Base-by-base conservation (phyloP, 2,329 filamentous ascomycete species). In the Trichothecium roseum region DNA sequence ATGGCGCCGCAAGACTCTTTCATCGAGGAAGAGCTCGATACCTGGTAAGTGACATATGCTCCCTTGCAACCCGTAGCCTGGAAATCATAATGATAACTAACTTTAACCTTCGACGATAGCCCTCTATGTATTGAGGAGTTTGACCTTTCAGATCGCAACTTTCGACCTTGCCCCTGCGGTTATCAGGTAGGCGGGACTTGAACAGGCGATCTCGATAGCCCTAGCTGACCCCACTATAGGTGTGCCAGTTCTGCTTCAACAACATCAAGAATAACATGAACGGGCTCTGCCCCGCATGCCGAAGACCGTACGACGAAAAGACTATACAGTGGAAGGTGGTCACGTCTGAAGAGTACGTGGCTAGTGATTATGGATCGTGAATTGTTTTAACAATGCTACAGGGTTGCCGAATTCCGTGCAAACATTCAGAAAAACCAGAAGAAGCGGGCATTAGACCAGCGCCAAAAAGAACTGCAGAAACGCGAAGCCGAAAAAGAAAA, bases 231-330 rank as follows among this genome's bases (percentile, higher is more conserved):
- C 31, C 51, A n/a, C 10, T 13, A n/a, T 30, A 95, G 88, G 89
- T 98, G 57, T 98, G 91, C 62, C 93, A 98, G 68, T 98, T 98
- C 63, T 98, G 91, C 65, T 98, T 89, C 68, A 95, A 98, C 64
- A 98, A 96, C 58, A 93, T 98, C 58, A 94, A 93, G 64, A 94
- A 84, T 50, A 95, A 95, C 51, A 87, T 94, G 74, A 96, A 95
- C 55, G 88, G 89, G 26, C 73, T 95, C 39, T 98, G 91, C 59
- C 91, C 91, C n/a, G 94, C 94, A 47, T 98, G 91, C 58, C 78
- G 91, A 61, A 75, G 91, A 56, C 82, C 86, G 5, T 98, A 98
- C 59, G 87, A 95, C 57, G 93, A 98, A 48, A 89, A 89, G 57
- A 93, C 87, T 20, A 96, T 98, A 56, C 78, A 95, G 60, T 98